phyloP scores from a whole-genome alignment of 1,139 yeast genomes.

The Scheffersomyces parashehatae region DNA sequence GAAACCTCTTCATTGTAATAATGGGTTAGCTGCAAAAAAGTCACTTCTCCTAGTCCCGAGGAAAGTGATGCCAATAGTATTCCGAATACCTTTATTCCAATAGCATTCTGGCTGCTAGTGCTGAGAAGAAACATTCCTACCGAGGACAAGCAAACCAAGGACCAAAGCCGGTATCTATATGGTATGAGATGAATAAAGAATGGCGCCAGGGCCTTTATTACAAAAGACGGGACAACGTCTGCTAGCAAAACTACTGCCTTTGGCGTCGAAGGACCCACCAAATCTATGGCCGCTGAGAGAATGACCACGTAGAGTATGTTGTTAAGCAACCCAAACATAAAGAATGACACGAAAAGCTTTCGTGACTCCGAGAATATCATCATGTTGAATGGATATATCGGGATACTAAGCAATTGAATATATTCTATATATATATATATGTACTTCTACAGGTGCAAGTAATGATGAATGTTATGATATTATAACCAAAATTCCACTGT shows the following conservation, averaged over 20 bases:
- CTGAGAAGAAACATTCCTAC: constrained; percentile 81
- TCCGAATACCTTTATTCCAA: constrained; percentile 56
- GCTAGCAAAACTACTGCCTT: constrained; percentile 85
- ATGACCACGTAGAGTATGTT: constrained; percentile 90
- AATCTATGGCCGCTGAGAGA: constrained; percentile 86
- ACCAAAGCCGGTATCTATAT: constrained; percentile 54
- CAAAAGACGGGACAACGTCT: constrained; percentile 81
- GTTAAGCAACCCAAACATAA: constrained; percentile 83
- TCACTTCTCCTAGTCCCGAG: constrained; percentile 88
- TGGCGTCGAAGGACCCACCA: constrained; percentile 82
- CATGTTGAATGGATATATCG: constrained; percentile 1
- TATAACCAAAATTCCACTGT: too few species aligned
- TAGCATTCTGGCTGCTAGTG: constrained; percentile 24
- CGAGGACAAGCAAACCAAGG: constrained; percentile 59
- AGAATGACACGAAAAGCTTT: constrained; percentile 54
- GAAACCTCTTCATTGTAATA: constrained; percentile 53
- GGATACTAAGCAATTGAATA: not conserved
- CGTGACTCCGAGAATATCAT: constrained; percentile 4
- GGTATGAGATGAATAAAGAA: constrained; percentile 70
- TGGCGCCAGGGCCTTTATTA: constrained; percentile 73
- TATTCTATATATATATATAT: too few species aligned
- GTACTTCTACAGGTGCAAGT: too few species aligned
- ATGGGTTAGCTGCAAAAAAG: constrained; percentile 85
- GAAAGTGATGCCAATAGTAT: constrained; percentile 80
- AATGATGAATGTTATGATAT: too few species aligned